Percentiles rank a stretch among this genome's conserved stretches.
Conservation (phyloP, 2,329 filamentous ascomycete genomes). For the Aureobasidium sp. region DNA sequence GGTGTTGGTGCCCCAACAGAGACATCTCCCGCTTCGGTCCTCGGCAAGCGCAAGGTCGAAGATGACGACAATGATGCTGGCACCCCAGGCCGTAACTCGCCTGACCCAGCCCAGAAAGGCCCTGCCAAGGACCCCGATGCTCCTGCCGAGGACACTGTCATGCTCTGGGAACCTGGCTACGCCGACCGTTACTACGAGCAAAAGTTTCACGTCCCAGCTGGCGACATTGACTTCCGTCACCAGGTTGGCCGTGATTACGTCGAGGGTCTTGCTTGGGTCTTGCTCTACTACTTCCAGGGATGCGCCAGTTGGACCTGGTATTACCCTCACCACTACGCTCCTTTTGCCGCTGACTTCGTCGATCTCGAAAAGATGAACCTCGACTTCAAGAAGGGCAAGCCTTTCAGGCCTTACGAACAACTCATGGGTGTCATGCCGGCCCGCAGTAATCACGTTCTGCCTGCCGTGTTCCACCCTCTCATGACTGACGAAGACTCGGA, state of each 20-base stretch:
- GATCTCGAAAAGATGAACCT: conserved; percentile 73
- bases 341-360: conserved; percentile 91
- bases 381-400: conserved; percentile 73
- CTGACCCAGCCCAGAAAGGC: conserved; percentile 32
- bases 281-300: conserved; percentile 96
- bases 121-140: conserved; percentile 47
- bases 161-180: conserved; percentile 93
- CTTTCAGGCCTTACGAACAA: conserved; percentile 91
- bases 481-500: conserved; percentile 85
- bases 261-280: conserved; percentile 89
- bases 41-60: conserved; percentile 73
- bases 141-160: conserved; percentile 69
- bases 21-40: conserved; percentile 41
- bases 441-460: conserved; percentile 84
- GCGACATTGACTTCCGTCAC: conserved; percentile 78
- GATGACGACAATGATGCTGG: conserved; percentile 45
- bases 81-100: conserved; percentile 55
- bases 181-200: conserved; percentile 94
- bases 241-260: conserved; percentile 87
- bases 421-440: conserved; percentile 96
- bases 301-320: conserved; percentile 99
- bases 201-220: conserved; percentile 80
- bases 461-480: conserved; percentile 76
- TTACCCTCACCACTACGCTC: conserved; percentile 96
- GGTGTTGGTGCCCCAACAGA: conserved; percentile 5